Conservation (phyloP, 495 filamentous ascomycete species). For the Cryomyces minteri region DNA sequence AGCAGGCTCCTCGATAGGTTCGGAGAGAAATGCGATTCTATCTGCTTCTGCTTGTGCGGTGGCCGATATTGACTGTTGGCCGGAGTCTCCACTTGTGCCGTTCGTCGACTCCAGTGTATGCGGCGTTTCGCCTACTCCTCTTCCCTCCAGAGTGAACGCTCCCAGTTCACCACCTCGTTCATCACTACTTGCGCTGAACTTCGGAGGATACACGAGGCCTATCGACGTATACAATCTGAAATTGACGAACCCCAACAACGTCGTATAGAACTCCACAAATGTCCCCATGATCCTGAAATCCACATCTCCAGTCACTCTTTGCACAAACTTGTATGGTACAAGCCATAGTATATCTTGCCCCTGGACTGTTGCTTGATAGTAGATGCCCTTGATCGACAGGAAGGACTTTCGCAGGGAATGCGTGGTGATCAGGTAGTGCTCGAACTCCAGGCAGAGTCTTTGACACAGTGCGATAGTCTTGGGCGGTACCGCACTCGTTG, state of each 20-base stretch:
- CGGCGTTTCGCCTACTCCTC: conserved; percentile 6
- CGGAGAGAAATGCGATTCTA: conserved; percentile 12
- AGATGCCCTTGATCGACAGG: conserved; percentile 96
- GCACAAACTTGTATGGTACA: conserved; percentile 93
- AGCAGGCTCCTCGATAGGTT: conserved; percentile 22
- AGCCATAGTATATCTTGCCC: conserved; percentile 98
- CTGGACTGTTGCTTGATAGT: conserved; percentile 96
- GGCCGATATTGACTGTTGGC: conserved; percentile 10
- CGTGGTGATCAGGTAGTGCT: conserved; percentile 87
- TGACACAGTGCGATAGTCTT: conserved; percentile 91
- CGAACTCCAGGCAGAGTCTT: conserved; percentile 77
- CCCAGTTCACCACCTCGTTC: conserved; percentile 76
- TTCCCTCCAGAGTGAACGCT: conserved; percentile 77
- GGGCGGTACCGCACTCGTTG: conserved; percentile 64
- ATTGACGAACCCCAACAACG: conserved; percentile 86
- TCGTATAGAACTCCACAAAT: conserved; percentile 97
- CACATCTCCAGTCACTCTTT: conserved; percentile 75
- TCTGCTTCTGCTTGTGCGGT: conserved; percentile 18
- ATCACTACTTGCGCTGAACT: conserved; percentile 74
- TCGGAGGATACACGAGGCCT: conserved; percentile 85
- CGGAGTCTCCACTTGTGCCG: background rate
- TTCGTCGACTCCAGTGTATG: conserved; percentile 21
- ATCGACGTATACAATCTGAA: conserved; percentile 80
- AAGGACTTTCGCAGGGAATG: conserved; percentile 88
- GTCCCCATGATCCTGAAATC: conserved; percentile 99